Percentiles rank a stretch among this genome's conserved stretches.
phyloP scores from a whole-genome alignment of 2,329 filamentous ascomycete species.

The Paradendryphiella salina region DNA sequence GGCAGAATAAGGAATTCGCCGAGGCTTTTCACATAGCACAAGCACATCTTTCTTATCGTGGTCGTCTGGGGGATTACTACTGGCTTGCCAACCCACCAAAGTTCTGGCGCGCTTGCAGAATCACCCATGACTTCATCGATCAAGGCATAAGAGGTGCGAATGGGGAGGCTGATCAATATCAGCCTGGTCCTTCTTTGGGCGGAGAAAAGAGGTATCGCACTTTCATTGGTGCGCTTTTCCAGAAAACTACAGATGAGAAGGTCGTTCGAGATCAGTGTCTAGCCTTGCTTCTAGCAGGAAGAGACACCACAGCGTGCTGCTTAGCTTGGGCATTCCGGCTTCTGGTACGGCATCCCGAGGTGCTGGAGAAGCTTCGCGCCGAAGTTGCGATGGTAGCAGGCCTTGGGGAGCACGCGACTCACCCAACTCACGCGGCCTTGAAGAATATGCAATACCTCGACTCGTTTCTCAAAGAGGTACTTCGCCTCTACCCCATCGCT shows the following conservation, averaged over 20 bases:
- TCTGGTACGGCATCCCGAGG: constrained; percentile 42
- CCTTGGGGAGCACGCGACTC: constrained; percentile 23
- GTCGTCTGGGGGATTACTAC: constrained; percentile 32
- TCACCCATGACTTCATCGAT: constrained; percentile 9
- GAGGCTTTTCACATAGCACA: constrained; percentile 25
- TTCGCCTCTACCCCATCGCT: constrained; percentile 39
- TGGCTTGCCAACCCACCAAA: constrained; percentile 30
- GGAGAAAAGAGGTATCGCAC: constrained; percentile 58
- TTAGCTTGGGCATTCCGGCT: constrained; percentile 70
- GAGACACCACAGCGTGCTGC: constrained; percentile 83
- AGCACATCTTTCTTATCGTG: constrained; percentile 5
- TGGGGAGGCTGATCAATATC: constrained; percentile 9
- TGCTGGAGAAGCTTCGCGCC: constrained; percentile 34
- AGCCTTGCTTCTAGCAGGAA: constrained; percentile 77
- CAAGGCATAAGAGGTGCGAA: constrained; percentile 28
- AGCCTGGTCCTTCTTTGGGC: constrained; percentile 15
- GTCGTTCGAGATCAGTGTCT: constrained; percentile 81
- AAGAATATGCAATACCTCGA: constrained; percentile 3
- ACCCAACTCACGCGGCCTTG: constrained; percentile 14
- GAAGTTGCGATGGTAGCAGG: constrained; percentile 33
- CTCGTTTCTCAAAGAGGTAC: constrained; percentile 38
- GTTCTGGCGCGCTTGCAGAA: constrained; percentile 17
- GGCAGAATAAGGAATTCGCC: constrained; percentile 18
- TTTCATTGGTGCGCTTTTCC: constrained; percentile 81
- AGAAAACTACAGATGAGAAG: constrained; percentile 66